A percentile compares a stretch with the other conserved stretches of the same genome.
Conservation (phyloP, 176 grass and related monocot genomes). For the Typha latifolia region DNA sequence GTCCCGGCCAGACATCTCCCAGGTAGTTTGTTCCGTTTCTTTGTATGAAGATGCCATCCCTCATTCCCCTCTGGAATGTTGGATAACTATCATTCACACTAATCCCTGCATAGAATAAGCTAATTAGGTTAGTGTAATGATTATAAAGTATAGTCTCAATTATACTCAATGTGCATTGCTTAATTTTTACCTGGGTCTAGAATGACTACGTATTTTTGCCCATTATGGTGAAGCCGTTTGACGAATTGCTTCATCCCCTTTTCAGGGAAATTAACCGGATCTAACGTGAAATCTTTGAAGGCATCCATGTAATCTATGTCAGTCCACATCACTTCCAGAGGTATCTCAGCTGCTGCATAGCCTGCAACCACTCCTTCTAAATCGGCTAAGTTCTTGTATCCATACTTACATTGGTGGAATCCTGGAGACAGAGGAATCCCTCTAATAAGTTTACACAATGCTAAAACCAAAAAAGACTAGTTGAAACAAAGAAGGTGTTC, state of each 20-base stretch:
- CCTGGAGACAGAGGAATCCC: conserved; percentile 22
- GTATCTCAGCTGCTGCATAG: conserved; percentile 64
- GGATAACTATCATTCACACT: conserved; percentile 42
- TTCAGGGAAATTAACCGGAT: conserved; percentile 60
- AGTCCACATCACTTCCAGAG: conserved; percentile 91
- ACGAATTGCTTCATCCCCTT: conserved; percentile 43
- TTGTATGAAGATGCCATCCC: conserved; percentile 62
- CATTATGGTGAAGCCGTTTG: conserved; percentile 50
- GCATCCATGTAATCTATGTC: conserved; percentile 96
- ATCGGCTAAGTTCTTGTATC: conserved; percentile 58
- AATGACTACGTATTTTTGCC: conserved; percentile 80
- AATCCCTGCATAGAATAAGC: conserved; percentile 36
- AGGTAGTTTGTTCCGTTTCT: conserved; percentile 54
- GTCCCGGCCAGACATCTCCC: conserved; percentile 69
- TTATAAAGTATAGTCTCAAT: too few relatives aligned
- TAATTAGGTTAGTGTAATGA: too few relatives aligned
- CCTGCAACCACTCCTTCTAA: conserved; percentile 57
- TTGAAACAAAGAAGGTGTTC: background rate
- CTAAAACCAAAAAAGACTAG: background rate
- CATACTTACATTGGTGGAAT: conserved; percentile 76
- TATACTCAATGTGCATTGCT: too few relatives aligned
- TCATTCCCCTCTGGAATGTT: conserved; percentile 40
- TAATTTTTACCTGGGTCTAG: conserved; percentile 51
- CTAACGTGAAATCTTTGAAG: conserved; percentile 73
- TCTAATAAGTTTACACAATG: too few relatives aligned